Evolutionary conservation across 2,329 filamentous ascomycete species (phyloP), one percentile per base, ranked within the genome.

Genomic region (Penicillium sp.): DNA sequence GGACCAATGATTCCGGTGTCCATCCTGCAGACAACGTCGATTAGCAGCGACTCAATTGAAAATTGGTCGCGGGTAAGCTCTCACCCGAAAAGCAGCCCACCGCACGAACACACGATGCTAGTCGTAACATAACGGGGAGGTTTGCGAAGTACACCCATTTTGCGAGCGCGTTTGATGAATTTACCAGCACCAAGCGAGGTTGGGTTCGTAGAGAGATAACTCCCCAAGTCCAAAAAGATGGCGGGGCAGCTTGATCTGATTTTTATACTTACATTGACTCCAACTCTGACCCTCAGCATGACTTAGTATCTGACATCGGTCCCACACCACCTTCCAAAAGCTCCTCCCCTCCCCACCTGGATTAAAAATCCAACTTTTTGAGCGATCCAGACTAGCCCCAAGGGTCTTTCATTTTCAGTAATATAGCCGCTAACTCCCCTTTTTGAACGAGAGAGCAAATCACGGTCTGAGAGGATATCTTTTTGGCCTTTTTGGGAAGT

Each of bases 1-100:
- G 86, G 83, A 1, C 87, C 86, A 56, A 88, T 86, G 29, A 80
- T 84, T 9, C 85, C 85, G 0, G 85, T 85, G 59, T 85, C 83
- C 68, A 74, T 70, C 15, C 51, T 52, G 21, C 35, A 41, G 35
- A 17, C 35, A 35, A 35, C 26, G 15, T 6, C 44, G 11, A 11
- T 38, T 38, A 58, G 19, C 35, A 15, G 2, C 41, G 17, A 29
- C 19, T 17, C 19, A 26, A 53, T n/a, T 45, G 21, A 29, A 8
- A 58, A 44, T n/a, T 26, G 17, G 15, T 3, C 11, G 29, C 8
- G 9, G 21, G 45, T n/a, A 13, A 5, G 47, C 31, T 41, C 52
- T 58, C 60, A 67, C 67, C 66, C 64, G 26, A 69, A 69, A 4
- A 69, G 57, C 7, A 68, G 49, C 3, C 64, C 67, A 7, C 66